Base-by-base conservation (phyloP, 306 rosid species). In the Morella rubra region DNA sequence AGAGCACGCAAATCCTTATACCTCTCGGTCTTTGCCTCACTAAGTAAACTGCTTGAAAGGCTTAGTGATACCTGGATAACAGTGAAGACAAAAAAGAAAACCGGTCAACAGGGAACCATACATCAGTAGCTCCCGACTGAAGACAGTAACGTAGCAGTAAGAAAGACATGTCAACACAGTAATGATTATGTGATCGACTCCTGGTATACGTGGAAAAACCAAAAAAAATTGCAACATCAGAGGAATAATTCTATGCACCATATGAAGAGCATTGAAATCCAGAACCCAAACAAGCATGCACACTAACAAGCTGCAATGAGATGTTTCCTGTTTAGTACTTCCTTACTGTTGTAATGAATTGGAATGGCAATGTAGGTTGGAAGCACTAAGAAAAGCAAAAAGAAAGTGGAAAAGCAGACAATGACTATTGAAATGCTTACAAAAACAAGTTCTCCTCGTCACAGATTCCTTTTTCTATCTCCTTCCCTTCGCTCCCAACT, bases 1-100 rank as follows among this genome's bases (percentile, higher is more conserved):
- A 94, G 97, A 69, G 98, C 98, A 64, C 97, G 97, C 80, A 94
- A 84, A 83, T 94, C 98, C 87, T 86, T 92, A 80, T 94, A 94
- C 85, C 89, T 88, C 52, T 92, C 97, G 27, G 91, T 90, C 79
- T 90, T 86, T 54, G 91, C 96, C 88, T 94, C 98, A 79, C 76
- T 86, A 69, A 80, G 87, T 81, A 94, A 82, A 84, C 87, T 89
- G 91, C 88, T 87, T 64, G 98, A 94, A 82, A 83, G 91, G 80
- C 95, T 92, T 58, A 94, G 14, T 22, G 93, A 94, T 87, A 94
- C 90, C 98, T 94, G 85, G 66, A 82, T 50, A 49, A 60, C 66
- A 73, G 77, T 71, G 67, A 79, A 82, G 32, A 27, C 32, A 27
- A 27, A 19, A 76, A 59, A 54, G 44, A 40, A 68, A 40, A 53